These are phyloP conservation scores for Solanum hybrid DNA, from an alignment of 305 asterid genomes.

Conservation along the genomic window DNA sequence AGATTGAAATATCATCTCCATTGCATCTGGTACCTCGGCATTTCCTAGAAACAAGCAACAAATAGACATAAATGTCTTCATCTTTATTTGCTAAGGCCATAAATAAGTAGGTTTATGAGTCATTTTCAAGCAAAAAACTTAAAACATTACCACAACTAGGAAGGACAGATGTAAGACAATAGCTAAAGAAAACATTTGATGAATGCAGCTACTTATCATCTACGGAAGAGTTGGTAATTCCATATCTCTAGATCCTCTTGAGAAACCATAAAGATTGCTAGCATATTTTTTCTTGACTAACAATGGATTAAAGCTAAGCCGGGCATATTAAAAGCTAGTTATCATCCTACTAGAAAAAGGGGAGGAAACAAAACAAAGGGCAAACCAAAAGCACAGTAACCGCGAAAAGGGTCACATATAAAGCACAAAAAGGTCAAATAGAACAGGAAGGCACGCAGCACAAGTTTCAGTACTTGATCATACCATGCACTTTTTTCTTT, in stretches of 20 bases:
- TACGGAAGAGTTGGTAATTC: not conserved
- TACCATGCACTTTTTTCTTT: not conserved
- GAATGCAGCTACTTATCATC: not conserved
- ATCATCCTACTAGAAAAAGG: not conserved
- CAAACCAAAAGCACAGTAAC: not conserved
- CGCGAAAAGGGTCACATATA: not conserved
- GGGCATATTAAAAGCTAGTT: not conserved
- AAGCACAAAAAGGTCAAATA: not conserved
- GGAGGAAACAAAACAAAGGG: not conserved
- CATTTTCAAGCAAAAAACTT: not conserved
- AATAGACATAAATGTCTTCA: not conserved
- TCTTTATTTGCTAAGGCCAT: not conserved
- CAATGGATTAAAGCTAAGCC: not conserved
- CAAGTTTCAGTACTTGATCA: slow-evolving; percentile 2
- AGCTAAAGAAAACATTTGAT: not conserved
- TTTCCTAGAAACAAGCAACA: slow-evolving; percentile 42
- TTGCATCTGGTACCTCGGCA: slow-evolving; percentile 88
- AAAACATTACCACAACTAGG: not conserved
- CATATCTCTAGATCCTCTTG: not conserved
- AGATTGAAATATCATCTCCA: slow-evolving; percentile 80
- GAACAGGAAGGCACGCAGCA: not conserved
- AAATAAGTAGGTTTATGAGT: not conserved
- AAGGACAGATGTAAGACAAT: not conserved
- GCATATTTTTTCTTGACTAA: not conserved
- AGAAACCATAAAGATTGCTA: not conserved